These are phyloP conservation scores for Byssothecium circinans DNA, from an alignment of 2,329 filamentous ascomycete species.

Conservation along the genomic window DNA sequence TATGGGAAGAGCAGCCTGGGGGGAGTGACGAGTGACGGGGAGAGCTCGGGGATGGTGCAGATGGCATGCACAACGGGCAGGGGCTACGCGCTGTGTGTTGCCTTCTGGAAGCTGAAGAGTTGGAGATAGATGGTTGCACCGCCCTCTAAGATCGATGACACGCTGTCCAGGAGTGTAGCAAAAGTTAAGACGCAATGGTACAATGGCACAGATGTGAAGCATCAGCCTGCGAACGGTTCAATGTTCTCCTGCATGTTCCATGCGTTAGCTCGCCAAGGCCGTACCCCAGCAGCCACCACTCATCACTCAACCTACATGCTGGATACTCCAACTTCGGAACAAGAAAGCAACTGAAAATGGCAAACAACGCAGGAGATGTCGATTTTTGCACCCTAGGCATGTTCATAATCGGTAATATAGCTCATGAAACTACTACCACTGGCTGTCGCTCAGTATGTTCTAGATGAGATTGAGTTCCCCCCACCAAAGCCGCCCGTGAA, in stretches of 20 bases:
- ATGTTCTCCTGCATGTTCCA: constrained; percentile 5
- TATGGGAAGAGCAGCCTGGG: too few species aligned
- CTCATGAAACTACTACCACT: constrained; percentile 9
- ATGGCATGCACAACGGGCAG: constrained; percentile 18
- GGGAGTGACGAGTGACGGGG: constrained; percentile 7
- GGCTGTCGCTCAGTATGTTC: constrained; percentile 13
- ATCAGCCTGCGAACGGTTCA: not conserved
- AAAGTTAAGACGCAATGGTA: constrained; percentile 8
- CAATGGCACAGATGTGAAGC: constrained; percentile 5
- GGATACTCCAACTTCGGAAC: too few species aligned
- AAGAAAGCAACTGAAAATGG: constrained; percentile 11
- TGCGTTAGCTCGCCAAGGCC: constrained; percentile 21
- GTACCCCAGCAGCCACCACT: constrained; percentile 16
- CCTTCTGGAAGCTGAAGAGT: constrained; percentile 14
- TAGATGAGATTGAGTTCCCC: constrained; percentile 89
- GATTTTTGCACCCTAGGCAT: constrained; percentile 65
- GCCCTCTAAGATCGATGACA: not conserved
- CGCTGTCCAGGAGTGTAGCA: constrained; percentile 1
- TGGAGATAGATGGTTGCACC: constrained; percentile 6
- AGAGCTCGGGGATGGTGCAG: constrained; percentile 28
- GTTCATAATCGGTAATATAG: constrained; percentile 61
- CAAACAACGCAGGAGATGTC: constrained; percentile 30
- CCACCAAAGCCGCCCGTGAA: constrained; percentile 68
- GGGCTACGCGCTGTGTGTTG: constrained; percentile 14
- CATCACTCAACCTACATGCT: not conserved